These are phyloP conservation scores for Aspergillus costaricaensis DNA, from an alignment of 2,329 filamentous ascomycete species.

Conservation along the genomic window DNA sequence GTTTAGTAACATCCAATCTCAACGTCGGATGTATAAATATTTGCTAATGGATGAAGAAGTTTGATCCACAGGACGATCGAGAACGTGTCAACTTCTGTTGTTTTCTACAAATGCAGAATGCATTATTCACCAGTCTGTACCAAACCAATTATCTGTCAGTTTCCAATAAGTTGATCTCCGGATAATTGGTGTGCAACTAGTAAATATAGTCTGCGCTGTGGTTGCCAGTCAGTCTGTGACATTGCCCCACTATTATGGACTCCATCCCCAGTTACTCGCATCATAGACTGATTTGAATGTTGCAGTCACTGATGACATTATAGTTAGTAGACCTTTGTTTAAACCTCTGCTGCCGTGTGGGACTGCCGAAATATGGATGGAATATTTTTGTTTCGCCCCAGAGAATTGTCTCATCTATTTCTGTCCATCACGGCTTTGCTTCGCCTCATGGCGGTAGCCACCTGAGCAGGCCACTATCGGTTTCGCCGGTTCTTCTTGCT, in stretches of 20 bases:
- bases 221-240: not conserved
- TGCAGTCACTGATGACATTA: not conserved
- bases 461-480: not conserved
- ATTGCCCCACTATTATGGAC: conserved; percentile 1
- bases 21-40: not conserved
- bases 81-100: not conserved
- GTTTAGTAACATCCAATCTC: conserved; percentile 1
- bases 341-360: not conserved
- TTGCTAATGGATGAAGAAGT: conserved; percentile 1
- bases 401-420: conserved; percentile 6
- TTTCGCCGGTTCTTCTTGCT: not conserved
- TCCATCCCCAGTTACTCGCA: not conserved
- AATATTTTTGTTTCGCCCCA: not conserved
- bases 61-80: not conserved
- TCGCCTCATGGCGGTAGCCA: not conserved
- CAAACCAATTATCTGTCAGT: too few species aligned
- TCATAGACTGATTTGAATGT: conserved; percentile 2
- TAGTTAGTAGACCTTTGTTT: not conserved
- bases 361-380: not conserved
- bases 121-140: not conserved
- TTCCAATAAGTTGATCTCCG: not conserved
- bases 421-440: not conserved
- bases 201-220: not conserved
- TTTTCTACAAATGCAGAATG: not conserved
- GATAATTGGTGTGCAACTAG: not conserved